Evolutionary conservation across 495 filamentous ascomycete genomes (phyloP), one percentile per base, ranked within the genome.

Genomic region (Aspergillus bertholletiae): DNA sequence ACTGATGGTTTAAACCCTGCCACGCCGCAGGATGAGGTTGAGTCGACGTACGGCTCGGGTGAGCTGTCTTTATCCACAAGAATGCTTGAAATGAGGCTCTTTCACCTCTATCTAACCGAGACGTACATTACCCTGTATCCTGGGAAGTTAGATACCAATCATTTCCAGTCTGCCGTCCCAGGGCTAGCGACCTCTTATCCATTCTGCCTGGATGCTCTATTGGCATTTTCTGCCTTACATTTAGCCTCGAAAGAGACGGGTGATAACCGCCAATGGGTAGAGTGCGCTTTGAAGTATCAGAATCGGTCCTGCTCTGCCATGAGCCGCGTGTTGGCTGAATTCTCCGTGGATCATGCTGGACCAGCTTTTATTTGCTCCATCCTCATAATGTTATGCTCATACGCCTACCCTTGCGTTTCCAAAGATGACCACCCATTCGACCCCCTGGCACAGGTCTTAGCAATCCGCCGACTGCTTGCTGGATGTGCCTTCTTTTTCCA

Each of bases 201-300:
- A 0, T 81, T 73, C 49, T 58, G 80, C 9, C 60, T 81, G 46
- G 76, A 80, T 55, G 71, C 69, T 46, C 65, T 81, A 7, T 60
- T 80, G 5, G 77, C 78, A 1, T 51, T 81, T 7, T 70, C 77
- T 5, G 73, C 78, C 5, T 57, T 79, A 28, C 78, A 81, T 49
- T 58, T 81, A 24, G 70, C 71, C 3, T 68, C 70, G 34, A n/a
- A 69, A 2, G 69, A 74, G 34, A 18, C 53, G 9, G 58, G 63
- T 18, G 63, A 73, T 21, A 62, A 62, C n/a, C 57, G 58, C 3
- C 35, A 37, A 12, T 73, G 69, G 69, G 39, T 74, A 11, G 66
- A 74, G 32, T 48, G 62, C 15, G 73, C 69, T 0, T 58, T 71
- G 23, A 59, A 63, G 23, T 74, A 75, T 39, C 73, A 75, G 49